These are phyloP conservation scores for Echinosophora koreensis DNA, from an alignment of 306 rosid species.

Conservation along the genomic window DNA sequence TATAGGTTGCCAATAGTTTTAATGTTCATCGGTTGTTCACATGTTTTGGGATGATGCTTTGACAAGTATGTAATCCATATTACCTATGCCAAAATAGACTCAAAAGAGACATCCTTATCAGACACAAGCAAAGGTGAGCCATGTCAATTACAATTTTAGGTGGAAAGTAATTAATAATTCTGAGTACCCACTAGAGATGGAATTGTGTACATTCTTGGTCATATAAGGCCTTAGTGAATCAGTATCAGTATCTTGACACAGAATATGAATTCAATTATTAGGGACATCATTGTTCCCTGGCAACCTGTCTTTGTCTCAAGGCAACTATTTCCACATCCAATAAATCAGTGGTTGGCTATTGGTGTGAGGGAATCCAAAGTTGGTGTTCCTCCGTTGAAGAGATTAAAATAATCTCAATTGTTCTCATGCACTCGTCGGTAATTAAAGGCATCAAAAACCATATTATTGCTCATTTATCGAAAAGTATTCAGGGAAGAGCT, in stretches of 20 bases:
- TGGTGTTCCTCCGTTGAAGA: not conserved
- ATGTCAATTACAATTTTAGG: not conserved
- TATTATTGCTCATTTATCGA: not conserved
- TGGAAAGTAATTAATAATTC: not conserved
- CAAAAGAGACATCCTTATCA: too few species aligned
- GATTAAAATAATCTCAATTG: not conserved
- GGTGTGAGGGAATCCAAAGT: conserved; percentile 59
- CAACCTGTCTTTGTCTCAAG: conserved; percentile 45
- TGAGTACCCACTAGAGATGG: not conserved
- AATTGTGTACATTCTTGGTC: not conserved
- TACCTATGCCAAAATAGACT: not conserved
- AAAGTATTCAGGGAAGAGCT: conserved; percentile 4
- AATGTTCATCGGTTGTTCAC: not conserved
- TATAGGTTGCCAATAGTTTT: not conserved
- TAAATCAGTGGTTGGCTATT: conserved; percentile 42
- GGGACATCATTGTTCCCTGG: conserved; percentile 44
- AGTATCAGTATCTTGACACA: not conserved
- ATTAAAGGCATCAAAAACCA: not conserved
- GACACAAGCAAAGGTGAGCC: not conserved
- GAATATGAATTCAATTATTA: conserved; percentile 52
- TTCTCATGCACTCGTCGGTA: conserved; percentile 15
- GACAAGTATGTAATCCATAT: not conserved
- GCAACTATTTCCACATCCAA: conserved; percentile 43
- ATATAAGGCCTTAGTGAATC: conserved; percentile 2
- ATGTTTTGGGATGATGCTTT: not conserved